Base-by-base conservation (phyloP, 768 basidiomycete species). In the Leccinum boreale region DNA sequence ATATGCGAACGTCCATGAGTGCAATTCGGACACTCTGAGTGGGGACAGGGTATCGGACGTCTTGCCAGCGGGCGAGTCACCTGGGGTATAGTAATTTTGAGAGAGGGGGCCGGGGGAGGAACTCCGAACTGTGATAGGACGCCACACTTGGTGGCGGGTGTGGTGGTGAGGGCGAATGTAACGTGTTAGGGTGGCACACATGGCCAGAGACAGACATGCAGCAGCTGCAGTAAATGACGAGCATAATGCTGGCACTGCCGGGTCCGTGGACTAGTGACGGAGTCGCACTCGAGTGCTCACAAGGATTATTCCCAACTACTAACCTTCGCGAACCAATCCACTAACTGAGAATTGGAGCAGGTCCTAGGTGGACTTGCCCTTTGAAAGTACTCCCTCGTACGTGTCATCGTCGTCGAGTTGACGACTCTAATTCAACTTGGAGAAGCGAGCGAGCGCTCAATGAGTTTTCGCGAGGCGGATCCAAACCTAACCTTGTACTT, bases 41-140 rank as follows among this genome's bases (percentile, higher is more conserved):
- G 66, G 56, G 12, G 61, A 63, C 19, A 61, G 58, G 17, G 59
- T 58, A 28, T 63, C 64, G 8, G 54, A 55, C 35, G 52, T 53
- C 39, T 66, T 64, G 10, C 45, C 29, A 1, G 50, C 21, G 8
- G 59, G 58, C 12, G 63, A 63, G 55, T 60, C 42, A 24, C 47
- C 35, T 7, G 58, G 52, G 3, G 49, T 52, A 33, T 49, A 28
- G 21, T 29, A 29, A 29, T 11, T 4, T 29, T 29, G 29, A 29
- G 29, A 29, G 29, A 29, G 56, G 45, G 24, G 55, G 48, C 61
- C 50, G 6, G 63, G 51, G 0, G 66, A 57, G 45, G 59, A 47
- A 3, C 8, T 56, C 31, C 35, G 35, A 36, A 36, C 35, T 17
- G 15, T 68, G 59, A 46, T 35, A 45, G 14, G 58, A 60, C 58